Evolutionary conservation across 2,329 filamentous ascomycete species (phyloP).

Genomic region (Penicillium janthinellum): DNA sequence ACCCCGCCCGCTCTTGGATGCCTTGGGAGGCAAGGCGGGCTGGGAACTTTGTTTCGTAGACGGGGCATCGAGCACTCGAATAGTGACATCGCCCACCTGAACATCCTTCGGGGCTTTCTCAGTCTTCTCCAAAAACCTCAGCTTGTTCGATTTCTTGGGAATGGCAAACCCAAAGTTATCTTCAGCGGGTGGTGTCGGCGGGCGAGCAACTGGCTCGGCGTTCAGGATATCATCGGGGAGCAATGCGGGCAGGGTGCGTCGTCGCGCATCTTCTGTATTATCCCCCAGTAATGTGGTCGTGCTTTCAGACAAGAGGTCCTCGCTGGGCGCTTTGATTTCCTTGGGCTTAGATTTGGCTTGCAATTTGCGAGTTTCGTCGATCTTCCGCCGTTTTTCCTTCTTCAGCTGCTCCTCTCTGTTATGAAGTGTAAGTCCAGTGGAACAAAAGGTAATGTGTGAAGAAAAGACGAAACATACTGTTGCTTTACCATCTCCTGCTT

Average conservation of each 20-base stretch:
- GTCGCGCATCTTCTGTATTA: conserved; percentile 38
- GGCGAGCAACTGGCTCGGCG: conserved; percentile 46
- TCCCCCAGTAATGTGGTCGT: conserved; percentile 45
- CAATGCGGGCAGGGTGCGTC: conserved; percentile 49
- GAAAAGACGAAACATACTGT: conserved; percentile 32
- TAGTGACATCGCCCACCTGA: conserved; percentile 50
- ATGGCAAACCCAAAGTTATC: conserved; percentile 18
- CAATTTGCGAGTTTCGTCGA: conserved; percentile 42
- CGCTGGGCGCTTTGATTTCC: conserved; percentile 24
- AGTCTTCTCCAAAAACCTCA: conserved; percentile 52
- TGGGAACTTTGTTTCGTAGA: conserved; percentile 39
- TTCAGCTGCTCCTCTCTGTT: conserved; percentile 42
- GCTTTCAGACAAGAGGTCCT: conserved; percentile 45
- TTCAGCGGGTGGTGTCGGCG: conserved; percentile 49
- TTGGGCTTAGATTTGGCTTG: conserved; percentile 42
- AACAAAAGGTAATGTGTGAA: not conserved
- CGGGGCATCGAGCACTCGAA: conserved; percentile 50
- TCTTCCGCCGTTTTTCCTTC: conserved; percentile 43
- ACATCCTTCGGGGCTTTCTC: conserved; percentile 55
- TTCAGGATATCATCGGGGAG: conserved; percentile 56
- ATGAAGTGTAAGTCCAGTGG: conserved; percentile 22
- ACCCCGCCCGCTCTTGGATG: conserved; percentile 42
- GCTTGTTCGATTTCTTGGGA: conserved; percentile 44
- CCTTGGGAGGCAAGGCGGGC: conserved; percentile 48
- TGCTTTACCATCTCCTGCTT: conserved; percentile 41